Evolutionary conservation across 495 filamentous ascomycete species (phyloP).

Genomic region (Aspergillus sparsus): DNA sequence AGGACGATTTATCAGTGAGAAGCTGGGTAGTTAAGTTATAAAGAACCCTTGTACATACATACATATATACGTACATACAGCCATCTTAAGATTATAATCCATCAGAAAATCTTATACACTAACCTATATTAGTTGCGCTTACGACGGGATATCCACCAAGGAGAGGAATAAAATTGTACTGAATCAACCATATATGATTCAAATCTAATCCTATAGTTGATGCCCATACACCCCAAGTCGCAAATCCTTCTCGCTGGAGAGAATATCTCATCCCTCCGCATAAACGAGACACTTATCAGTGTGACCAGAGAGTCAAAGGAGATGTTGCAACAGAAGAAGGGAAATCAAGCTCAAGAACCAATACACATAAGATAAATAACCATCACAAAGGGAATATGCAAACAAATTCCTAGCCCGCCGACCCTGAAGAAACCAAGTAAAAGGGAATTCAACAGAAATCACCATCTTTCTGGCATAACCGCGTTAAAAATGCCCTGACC

Average conservation of each 20-base stretch:
- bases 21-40: too few species aligned
- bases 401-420: constrained; percentile 29
- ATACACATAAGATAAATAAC: constrained; percentile 14
- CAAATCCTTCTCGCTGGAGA: constrained; percentile 7
- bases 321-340: constrained; percentile 23
- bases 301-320: constrained; percentile 7
- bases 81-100: too few species aligned
- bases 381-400: constrained; percentile 31
- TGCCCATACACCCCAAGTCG: not conserved
- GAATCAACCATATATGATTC: constrained; percentile 16
- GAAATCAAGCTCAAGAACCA: constrained; percentile 24
- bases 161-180: not conserved
- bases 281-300: not conserved
- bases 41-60: too few species aligned
- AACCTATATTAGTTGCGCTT: not conserved
- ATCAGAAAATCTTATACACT: too few species aligned
- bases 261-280: constrained; percentile 19
- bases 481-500: constrained; percentile 39
- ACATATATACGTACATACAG: too few species aligned
- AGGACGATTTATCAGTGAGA: too few species aligned
- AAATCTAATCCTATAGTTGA: constrained; percentile 6
- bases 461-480: constrained; percentile 47
- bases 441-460: constrained; percentile 35
- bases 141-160: not conserved
- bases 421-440: constrained; percentile 33